phyloP scores from a whole-genome alignment of 2,329 filamentous ascomycete genomes.

The Colletotrichum australisinense region DNA sequence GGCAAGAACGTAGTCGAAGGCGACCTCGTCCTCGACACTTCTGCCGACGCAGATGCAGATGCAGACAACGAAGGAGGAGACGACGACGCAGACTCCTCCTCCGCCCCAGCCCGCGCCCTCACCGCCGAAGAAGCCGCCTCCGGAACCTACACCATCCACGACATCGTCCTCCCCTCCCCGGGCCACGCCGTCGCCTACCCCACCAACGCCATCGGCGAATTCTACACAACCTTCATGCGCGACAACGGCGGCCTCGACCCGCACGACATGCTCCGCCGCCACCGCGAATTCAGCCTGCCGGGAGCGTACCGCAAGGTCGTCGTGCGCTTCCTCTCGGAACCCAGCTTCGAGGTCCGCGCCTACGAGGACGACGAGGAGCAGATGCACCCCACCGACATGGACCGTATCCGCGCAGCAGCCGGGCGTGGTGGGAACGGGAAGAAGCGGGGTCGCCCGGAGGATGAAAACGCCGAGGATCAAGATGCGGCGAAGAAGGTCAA shows the following conservation, averaged over 20 bases:
- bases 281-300: slow-evolving; percentile 88
- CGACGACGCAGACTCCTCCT: slow-evolving; percentile 54
- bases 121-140: slow-evolving; percentile 81
- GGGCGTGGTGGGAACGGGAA: slow-evolving; percentile 42
- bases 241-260: slow-evolving; percentile 85
- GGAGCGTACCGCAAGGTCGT: slow-evolving; percentile 91
- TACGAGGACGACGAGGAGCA: slow-evolving; percentile 83
- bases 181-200: slow-evolving; percentile 93
- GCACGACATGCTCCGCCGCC: slow-evolving; percentile 84
- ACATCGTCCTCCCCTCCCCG: slow-evolving; percentile 91
- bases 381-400: slow-evolving; percentile 88
- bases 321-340: slow-evolving; percentile 70
- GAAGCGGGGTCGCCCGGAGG: slow-evolving; percentile 29
- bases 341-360: slow-evolving; percentile 75
- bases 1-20: slow-evolving; percentile 82
- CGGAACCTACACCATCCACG: slow-evolving; percentile 83
- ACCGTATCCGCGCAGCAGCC: slow-evolving; percentile 65
- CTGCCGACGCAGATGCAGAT: slow-evolving; percentile 56
- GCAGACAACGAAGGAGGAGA: slow-evolving; percentile 65
- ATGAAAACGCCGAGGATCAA: slow-evolving; percentile 33
- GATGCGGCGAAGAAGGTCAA: slow-evolving; percentile 39
- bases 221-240: slow-evolving; percentile 89
- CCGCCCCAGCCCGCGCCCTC: slow-evolving; percentile 81
- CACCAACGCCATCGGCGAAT: slow-evolving; percentile 82
- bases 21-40: slow-evolving; percentile 77